These are phyloP conservation scores for Apiospora phragmitis DNA, from an alignment of 2,329 filamentous ascomycete species.

Conservation along the genomic window DNA sequence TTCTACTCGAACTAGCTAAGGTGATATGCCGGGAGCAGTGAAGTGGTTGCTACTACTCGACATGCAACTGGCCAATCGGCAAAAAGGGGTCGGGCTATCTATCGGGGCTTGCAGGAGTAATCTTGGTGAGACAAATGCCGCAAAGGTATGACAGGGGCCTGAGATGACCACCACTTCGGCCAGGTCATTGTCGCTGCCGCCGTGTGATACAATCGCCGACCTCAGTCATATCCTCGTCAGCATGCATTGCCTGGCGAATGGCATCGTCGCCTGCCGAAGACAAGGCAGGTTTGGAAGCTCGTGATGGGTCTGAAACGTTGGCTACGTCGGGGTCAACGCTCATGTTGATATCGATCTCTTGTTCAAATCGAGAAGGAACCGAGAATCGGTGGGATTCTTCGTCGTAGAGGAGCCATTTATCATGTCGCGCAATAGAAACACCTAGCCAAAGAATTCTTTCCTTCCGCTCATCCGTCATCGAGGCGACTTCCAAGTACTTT, in stretches of 20 bases:
- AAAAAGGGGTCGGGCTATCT: background rate
- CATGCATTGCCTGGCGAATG: background rate
- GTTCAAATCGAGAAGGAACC: constrained; percentile 37
- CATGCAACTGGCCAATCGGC: background rate
- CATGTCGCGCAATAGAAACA: constrained; percentile 42
- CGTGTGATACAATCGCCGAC: background rate
- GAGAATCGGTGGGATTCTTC: constrained; percentile 37
- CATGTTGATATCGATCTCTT: constrained; percentile 25
- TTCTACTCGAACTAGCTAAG: background rate
- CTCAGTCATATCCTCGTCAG: background rate
- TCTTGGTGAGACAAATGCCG: background rate
- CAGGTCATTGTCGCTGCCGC: background rate
- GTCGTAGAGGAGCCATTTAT: constrained; percentile 50
- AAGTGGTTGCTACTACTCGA: background rate
- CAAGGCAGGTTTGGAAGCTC: no score
- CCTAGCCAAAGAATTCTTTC: constrained; percentile 62
- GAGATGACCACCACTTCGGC: background rate
- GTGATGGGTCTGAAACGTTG: no score
- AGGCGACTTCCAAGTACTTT: constrained; percentile 61
- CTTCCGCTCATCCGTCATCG: constrained; percentile 55
- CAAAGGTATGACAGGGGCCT: background rate
- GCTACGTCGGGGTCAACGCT: no score
- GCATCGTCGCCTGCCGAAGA: background rate
- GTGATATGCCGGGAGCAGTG: background rate
- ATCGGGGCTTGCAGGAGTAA: background rate